phyloP scores from a whole-genome alignment of 495 filamentous ascomycete genomes.

The Aspergillus sclerotioniger region DNA sequence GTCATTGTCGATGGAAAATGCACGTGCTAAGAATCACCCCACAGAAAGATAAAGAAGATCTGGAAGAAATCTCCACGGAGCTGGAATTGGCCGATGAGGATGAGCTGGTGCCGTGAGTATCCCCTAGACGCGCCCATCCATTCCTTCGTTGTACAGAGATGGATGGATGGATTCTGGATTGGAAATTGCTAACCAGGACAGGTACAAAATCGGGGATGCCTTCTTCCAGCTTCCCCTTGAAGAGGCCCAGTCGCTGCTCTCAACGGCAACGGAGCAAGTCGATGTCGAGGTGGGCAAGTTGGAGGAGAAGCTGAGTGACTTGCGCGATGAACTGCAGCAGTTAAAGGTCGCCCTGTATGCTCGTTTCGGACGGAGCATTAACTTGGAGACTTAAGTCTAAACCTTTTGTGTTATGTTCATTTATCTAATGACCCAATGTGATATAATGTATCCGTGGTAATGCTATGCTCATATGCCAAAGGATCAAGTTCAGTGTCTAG shows the following conservation, averaged over 20 bases:
- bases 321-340: slow-evolving; percentile 81
- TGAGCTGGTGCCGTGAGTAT: slow-evolving; percentile 76
- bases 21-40: slow-evolving; percentile 5
- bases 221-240: slow-evolving; percentile 82
- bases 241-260: slow-evolving; percentile 82
- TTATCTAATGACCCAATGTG: neutral
- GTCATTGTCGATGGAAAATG: too few relatives aligned
- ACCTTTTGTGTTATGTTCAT: slow-evolving; percentile 9
- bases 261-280: slow-evolving; percentile 65
- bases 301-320: slow-evolving; percentile 68
- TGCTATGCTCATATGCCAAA: too few relatives aligned
- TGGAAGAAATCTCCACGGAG: slow-evolving; percentile 87
- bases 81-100: slow-evolving; percentile 96
- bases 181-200: slow-evolving; percentile 31
- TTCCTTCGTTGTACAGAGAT: too few relatives aligned
- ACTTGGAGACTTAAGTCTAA: slow-evolving; percentile 80
- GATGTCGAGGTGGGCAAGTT: slow-evolving; percentile 71
- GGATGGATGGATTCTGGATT: too few relatives aligned
- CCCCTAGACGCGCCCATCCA: too few relatives aligned
- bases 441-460: neutral
- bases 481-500: too few relatives aligned
- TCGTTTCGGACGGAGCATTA: slow-evolving; percentile 91
- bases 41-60: slow-evolving; percentile 97
- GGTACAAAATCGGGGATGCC: slow-evolving; percentile 94
- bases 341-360: slow-evolving; percentile 91